Evolutionary conservation across 768 basidiomycete species (phyloP).

Genomic region (Nevesoporus exiguus): DNA sequence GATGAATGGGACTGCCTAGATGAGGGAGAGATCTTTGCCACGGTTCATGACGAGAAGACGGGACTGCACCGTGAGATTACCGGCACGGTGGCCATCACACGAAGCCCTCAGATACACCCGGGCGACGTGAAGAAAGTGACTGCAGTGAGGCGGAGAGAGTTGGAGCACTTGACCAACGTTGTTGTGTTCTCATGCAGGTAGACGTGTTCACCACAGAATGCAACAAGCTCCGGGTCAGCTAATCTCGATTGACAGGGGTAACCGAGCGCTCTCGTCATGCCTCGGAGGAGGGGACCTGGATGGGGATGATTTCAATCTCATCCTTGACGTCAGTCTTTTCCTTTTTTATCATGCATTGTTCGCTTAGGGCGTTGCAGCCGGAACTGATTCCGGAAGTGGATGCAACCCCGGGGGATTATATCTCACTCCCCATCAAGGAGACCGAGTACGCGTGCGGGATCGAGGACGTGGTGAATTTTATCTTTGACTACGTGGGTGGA

Average conservation of each 20-base stretch:
- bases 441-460: conserved; percentile 35
- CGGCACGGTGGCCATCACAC: conserved; percentile 43
- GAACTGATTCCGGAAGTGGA: conserved; percentile 28
- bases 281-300: conserved; percentile 56
- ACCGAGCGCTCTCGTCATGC: conserved; percentile 42
- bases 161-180: conserved; percentile 41
- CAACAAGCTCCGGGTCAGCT: conserved; percentile 3
- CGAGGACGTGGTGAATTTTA: conserved; percentile 44
- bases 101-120: conserved; percentile 54
- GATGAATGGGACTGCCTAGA: conserved; percentile 47
- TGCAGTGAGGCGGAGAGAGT: conserved; percentile 40
- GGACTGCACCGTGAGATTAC: conserved; percentile 27
- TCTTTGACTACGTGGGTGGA: conserved; percentile 43
- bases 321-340: conserved; percentile 36
- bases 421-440: conserved; percentile 32
- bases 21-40: conserved; percentile 49
- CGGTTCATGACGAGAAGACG: conserved; percentile 32
- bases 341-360: conserved; percentile 6
- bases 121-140: conserved; percentile 42
- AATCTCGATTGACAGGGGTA: conserved; percentile 31
- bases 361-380: conserved; percentile 20
- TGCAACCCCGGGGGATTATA: conserved; percentile 38
- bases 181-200: conserved; percentile 52
- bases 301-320: conserved; percentile 51
- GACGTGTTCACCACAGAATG: neutral